These are phyloP conservation scores for Wickerhamomyces sp. DNA, from an alignment of 1,139 yeast species.

Conservation along the genomic window DNA sequence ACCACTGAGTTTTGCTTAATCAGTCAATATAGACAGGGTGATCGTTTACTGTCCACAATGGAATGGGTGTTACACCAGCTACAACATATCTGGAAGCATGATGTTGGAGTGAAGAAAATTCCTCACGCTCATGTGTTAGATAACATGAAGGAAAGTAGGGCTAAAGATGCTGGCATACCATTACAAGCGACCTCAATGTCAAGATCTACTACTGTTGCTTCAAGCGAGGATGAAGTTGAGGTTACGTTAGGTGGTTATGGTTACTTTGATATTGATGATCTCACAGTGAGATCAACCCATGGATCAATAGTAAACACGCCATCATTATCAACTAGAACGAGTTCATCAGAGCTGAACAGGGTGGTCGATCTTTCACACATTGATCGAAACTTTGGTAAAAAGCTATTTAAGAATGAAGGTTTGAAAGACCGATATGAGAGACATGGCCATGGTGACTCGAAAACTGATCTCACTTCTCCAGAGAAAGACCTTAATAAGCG, in stretches of 20 bases:
- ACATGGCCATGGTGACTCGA: slow-evolving; percentile 6
- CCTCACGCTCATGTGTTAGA: slow-evolving; percentile 30
- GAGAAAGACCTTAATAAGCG: slow-evolving; percentile 4
- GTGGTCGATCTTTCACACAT: slow-evolving; percentile 3
- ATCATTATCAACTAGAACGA: slow-evolving; percentile 12
- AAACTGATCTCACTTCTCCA: slow-evolving; percentile 4
- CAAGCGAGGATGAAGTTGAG: slow-evolving; percentile 22
- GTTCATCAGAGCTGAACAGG: slow-evolving; percentile 11
- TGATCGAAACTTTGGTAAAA: slow-evolving; percentile 20
- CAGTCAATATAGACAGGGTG: slow-evolving; percentile 72
- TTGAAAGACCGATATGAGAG: slow-evolving; percentile 19
- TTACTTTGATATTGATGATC: slow-evolving; percentile 67
- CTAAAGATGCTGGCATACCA: slow-evolving; percentile 10
- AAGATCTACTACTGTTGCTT: slow-evolving; percentile 19
- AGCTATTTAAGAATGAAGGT: slow-evolving; percentile 15
- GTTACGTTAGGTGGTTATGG: slow-evolving; percentile 64
- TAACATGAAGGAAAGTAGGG: slow-evolving; percentile 13
- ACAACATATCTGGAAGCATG: slow-evolving; percentile 38
- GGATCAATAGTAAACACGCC: slow-evolving; percentile 23
- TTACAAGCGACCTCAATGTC: slow-evolving; percentile 20
- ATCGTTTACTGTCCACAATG: slow-evolving; percentile 59
- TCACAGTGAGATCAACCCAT: slow-evolving; percentile 31
- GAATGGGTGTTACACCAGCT: slow-evolving; percentile 56
- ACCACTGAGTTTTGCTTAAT: slow-evolving; percentile 58
- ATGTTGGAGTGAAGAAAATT: slow-evolving; percentile 28